Conservation (phyloP, 306 rosid species). For the Castanopsis chinensis region DNA sequence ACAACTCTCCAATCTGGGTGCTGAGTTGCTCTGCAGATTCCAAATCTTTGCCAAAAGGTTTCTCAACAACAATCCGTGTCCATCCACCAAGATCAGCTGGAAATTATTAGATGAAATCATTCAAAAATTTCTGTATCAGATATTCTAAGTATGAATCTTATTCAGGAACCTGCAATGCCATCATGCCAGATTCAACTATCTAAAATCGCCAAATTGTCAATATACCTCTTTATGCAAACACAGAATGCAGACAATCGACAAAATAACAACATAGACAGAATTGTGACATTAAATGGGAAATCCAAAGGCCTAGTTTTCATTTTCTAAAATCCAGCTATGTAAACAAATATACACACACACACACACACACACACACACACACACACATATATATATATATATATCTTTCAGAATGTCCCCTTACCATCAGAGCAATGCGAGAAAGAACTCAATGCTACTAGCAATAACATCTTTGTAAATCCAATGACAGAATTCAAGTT, state of each 20-base stretch:
- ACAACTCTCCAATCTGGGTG: constrained; percentile 77
- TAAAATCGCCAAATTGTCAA: neutral
- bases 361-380: too few relatives aligned
- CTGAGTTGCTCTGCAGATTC: constrained; percentile 89
- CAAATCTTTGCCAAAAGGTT: constrained; percentile 96
- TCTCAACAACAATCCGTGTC: constrained; percentile 98
- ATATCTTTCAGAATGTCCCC: neutral
- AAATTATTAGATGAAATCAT: constrained; percentile 28
- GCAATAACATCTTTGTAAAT: neutral
- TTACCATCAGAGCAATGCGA: neutral
- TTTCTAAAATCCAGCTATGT: neutral
- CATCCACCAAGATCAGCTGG: constrained; percentile 95
- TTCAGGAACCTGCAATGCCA: constrained; percentile 5
- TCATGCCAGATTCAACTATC: neutral
- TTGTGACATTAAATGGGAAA: constrained; percentile 7
- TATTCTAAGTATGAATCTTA: neutral
- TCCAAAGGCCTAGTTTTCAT: neutral
- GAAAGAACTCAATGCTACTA: neutral
- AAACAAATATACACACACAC: neutral
- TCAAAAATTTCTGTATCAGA: constrained; percentile 19
- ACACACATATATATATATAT: neutral
- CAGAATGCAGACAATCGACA: neutral
- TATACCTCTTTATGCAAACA: neutral
- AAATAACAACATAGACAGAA: neutral
- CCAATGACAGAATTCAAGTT: neutral